Base-by-base conservation (phyloP, 1,284 basidiomycete species). In the Ceratobasidium sp. region DNA sequence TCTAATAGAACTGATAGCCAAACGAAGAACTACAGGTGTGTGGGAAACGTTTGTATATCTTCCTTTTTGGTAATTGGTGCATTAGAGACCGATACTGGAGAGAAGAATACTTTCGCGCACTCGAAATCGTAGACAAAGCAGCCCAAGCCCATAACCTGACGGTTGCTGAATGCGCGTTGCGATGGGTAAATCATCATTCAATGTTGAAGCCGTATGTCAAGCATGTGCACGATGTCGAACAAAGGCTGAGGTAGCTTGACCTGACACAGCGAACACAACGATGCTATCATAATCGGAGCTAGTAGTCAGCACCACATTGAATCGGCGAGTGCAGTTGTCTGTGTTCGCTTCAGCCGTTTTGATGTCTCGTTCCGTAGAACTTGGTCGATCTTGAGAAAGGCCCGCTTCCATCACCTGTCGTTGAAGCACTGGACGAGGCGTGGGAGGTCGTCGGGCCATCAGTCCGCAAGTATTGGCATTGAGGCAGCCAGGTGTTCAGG, bases 391-490 rank as follows among this genome's bases (percentile, higher is more conserved):
- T 71, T 23, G 84, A 85, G 78, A 83, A 84, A 75, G 86, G 85
- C 0, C 85, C 86, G 14, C 78, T 87, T 18, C 83, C 85, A 0
- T 79, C 85, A 53, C 84, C 85, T 23, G 83, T 88, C 18, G 77
- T 86, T 26, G 77, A 83, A 61, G 82, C 82, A 53, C 79, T 88
- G n/a, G 84, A 88, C 72, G 81, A 85, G 74, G 86, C 86, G 5
- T 83, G 83, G 77, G 69, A 71, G 69, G n/a, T 71, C 26, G 57
- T 71, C 1, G 57, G 45, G n/a, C 57, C 69, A 6, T 71, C 69
- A 23, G 69, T 71, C 4, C 69, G 58, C 18, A 71, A 71, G 46
- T 71, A 71, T 34, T 71, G 69, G 69, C 69, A 71, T 43, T 71
- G 58, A 71, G 30, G 18, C 26, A n/a, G 45, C 36, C 10, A 28